Base-by-base conservation (phyloP, 345 rosid species). In the Dipteronia sinensis region DNA sequence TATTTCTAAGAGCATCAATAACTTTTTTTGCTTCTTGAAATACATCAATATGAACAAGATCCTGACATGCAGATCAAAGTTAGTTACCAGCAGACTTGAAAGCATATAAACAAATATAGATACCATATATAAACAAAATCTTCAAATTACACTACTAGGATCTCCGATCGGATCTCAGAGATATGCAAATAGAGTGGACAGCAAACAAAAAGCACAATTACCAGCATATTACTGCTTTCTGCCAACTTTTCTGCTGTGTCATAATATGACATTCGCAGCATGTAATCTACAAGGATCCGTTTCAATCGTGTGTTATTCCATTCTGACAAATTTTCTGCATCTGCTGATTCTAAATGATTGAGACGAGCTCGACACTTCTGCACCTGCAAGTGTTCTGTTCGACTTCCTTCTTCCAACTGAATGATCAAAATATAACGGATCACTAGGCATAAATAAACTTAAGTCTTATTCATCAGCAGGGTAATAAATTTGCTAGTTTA, bases 21-120 rank as follows among this genome's bases (percentile, higher is more conserved):
- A 92, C 98, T 83, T 81, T 91, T 85, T 86, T 92, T 9, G 97
- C 95, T 82, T 94, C 97, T 85, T 82, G 92, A 80, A 94, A 96
- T 65, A 94, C 93, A 81, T 94, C 98, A 88, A 92, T 82, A 81
- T 94, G 97, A 63, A 94, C 97, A 84, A 96, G 97, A 85, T 94
- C 99, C 99, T 94, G 89, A 66, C 34, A 77, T 22, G 49, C 44
- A 74, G 58, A 25, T 65, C 20, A 46, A 64, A 70, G 23, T 80
- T 38, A 67, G 55, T 34, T 66, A 59, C n/a, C 40, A 17, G 55
- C 55, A 68, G 19, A 67, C 20, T 67, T 23, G 15, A 31, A 76
- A 56, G 42, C 20, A 59, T 29, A 72, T 13, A 51, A 72, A 56
- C 71, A 13, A 71, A 20, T 47, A 62, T 6, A 34, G 2, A 31